These are phyloP conservation scores for Celoporthe dispersa DNA, from an alignment of 2,329 filamentous ascomycete species.

Conservation along the genomic window DNA sequence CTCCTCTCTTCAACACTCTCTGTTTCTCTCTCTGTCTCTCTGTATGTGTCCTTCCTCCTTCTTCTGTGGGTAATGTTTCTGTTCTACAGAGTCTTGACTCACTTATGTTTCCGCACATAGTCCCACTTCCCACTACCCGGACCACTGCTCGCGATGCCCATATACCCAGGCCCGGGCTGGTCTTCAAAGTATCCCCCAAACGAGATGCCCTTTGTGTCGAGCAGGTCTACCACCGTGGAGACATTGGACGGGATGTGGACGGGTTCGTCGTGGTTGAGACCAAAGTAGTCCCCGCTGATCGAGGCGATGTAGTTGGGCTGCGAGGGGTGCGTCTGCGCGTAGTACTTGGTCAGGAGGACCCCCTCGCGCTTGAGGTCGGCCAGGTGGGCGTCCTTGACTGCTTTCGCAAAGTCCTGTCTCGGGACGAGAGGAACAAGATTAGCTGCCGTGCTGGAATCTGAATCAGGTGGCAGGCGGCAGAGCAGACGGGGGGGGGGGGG, in stretches of 20 bases:
- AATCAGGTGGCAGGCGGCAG: not conserved
- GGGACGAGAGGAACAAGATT: not conserved
- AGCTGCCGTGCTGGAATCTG: not conserved
- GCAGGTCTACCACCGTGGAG: constrained; percentile 50
- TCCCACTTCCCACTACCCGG: constrained; percentile 39
- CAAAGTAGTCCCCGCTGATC: constrained; percentile 69
- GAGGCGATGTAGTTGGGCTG: constrained; percentile 77
- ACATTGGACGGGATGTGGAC: constrained; percentile 50
- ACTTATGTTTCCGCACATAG: constrained; percentile 50
- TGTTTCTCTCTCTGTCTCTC: too few relatives aligned
- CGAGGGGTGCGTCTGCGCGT: constrained; percentile 71
- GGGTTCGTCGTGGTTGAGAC: constrained; percentile 50
- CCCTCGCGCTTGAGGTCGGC: constrained; percentile 47
- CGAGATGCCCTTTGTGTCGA: constrained; percentile 45
- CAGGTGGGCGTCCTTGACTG: constrained; percentile 45
- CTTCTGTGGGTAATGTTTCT: not conserved
- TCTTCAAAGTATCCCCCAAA: constrained; percentile 54
- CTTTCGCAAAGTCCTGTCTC: constrained; percentile 48
- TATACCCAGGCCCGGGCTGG: constrained; percentile 50
- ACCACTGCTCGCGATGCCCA: constrained; percentile 44
- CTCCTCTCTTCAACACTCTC: too few relatives aligned
- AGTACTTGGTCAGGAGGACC: constrained; percentile 55
- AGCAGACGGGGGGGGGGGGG: too few relatives aligned
- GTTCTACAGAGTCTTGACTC: constrained; percentile 10
- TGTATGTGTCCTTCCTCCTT: not conserved